Evolutionary conservation across 2,329 filamentous ascomycete species (phyloP), one percentile per base, ranked within the genome.

Genomic region (Curvularia verruculosa): DNA sequence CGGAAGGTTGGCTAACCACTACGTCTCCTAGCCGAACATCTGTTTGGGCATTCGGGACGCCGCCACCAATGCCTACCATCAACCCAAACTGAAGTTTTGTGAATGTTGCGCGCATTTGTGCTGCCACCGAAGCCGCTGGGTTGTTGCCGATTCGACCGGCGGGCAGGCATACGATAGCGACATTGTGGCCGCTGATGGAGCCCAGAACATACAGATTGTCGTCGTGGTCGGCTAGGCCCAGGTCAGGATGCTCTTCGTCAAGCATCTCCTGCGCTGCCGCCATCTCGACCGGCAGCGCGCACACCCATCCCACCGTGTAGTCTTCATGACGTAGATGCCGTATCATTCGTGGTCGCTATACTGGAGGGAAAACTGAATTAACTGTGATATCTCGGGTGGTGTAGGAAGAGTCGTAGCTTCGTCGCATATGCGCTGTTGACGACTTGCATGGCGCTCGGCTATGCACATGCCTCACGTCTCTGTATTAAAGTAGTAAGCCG

Each of bases 61-160:
- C 68, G 15, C 75, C 75, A 1, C 77, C 79, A 43, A 82, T 77
- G 21, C 79, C 79, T 0, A 82, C 78, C 71, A 82, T 74, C 3
- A 82, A 65, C 1, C 73, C 74, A 43, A 80, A 69, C 13, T 63
- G 69, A 19, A 79, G 75, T 0, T n/a, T 21, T 12, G 48, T 54
- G 56, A 79, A 79, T 2, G 68, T 70, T 5, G 60, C 48, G 10
- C 54, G 49, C 67, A 79, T 74, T 26, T 71, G 59, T 18, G 54
- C 68, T 5, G 72, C 73, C 3, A 73, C 73, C 0, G 59, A 61
- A 10, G 77, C 74, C 1, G 77, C 73, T 2, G 72, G 53, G 39
- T 56, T 71, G 10, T 56, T 77, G 10, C 78, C 78, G 29, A 71
- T 72, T 15, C 59, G 57, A 18, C 75, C 71, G 6, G 39, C 52